Evolutionary conservation across 176 grass and related monocot species (phyloP), one percentile per base, ranked within the genome.

Genomic region (Pontederia crassipes): DNA sequence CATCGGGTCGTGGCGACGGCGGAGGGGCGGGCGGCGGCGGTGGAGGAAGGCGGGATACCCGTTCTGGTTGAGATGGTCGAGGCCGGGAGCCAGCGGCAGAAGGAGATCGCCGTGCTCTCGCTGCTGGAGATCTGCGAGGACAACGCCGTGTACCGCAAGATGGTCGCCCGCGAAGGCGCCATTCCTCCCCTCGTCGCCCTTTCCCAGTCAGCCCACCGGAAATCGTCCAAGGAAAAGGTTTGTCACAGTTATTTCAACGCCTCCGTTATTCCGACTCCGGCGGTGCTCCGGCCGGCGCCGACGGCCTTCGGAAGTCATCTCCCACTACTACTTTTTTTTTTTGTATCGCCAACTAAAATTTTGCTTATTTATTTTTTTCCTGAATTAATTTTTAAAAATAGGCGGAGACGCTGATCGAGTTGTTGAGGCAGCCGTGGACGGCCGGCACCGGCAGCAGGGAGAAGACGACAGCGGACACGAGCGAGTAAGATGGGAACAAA

Each of bases 11-110:
- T 85, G n/a, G 24, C 59, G 5, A 29, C 48, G 15, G 8, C 69
- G 3, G 84, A 92, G 70, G 93, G 93, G 1, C 79, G 79, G 8
- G 49, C 74, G 40, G 64, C 79, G 8, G 72, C 84, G 4, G 87
- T 97, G 11, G 81, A 88, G 16, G 87, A 92, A 51, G 81, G 81
- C 62, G 93, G 81, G 12, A 51, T 92, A 46, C 84, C 84, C 28
- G 93, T 98, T 1, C 73, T 98, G 4, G 93, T 98, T 9, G 93
- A 98, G 84, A 92, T 98, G 93, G 78, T 98, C 0, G 93, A 98
- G 79, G 74, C 64, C 1, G 93, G 93, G 13, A 50, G 55, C 46
- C 53, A 51, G 18, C 45, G 79, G 17, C 93, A 98, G 79, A 92
- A 88, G 73, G 81, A 98, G 54, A 78, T 92, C 51, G 84, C 87